Evolutionary conservation across 441 rosid species (phyloP).

Genomic region (Gossypium gossypioides): DNA sequence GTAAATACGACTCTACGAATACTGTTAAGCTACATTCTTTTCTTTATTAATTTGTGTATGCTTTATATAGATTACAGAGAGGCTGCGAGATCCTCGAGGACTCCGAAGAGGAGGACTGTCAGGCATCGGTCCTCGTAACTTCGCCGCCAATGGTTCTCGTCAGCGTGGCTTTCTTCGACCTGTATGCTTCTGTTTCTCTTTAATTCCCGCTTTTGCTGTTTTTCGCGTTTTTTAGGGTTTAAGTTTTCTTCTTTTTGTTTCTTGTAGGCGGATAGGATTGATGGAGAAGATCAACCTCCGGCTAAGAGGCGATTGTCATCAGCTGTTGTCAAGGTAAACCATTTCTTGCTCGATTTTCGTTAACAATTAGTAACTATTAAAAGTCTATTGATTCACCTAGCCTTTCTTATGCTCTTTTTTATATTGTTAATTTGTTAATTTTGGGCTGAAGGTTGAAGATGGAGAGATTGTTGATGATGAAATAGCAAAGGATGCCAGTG

Average conservation of each 20-base stretch:
- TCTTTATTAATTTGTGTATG: not conserved
- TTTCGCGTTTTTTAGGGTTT: not conserved
- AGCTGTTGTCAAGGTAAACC: slow-evolving; percentile 82
- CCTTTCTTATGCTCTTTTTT: not conserved
- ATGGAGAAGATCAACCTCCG: slow-evolving; percentile 69
- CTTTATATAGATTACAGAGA: slow-evolving; percentile 60
- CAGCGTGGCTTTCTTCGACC: slow-evolving; percentile 55
- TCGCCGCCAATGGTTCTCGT: slow-evolving; percentile 47
- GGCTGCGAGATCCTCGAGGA: slow-evolving; percentile 86
- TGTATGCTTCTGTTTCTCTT: slow-evolving; percentile 24
- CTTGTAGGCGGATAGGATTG: slow-evolving; percentile 61
- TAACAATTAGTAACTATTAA: not conserved
- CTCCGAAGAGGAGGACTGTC: slow-evolving; percentile 63
- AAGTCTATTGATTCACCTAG: not conserved
- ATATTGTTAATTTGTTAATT: not conserved
- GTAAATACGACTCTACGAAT: not conserved
- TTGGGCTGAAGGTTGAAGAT: slow-evolving; percentile 49
- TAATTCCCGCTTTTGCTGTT: not conserved
- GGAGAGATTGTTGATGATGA: slow-evolving; percentile 44
- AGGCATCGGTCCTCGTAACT: slow-evolving; percentile 45
- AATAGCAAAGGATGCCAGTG: slow-evolving; percentile 24
- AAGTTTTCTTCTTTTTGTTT: not conserved
- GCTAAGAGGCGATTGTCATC: slow-evolving; percentile 76
- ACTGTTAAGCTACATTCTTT: not conserved
- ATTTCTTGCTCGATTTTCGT: not conserved